Percentiles rank a stretch among this genome's conserved stretches.
phyloP scores from a whole-genome alignment of 495 filamentous ascomycete genomes.

The Trichoderma asperelloides region DNA sequence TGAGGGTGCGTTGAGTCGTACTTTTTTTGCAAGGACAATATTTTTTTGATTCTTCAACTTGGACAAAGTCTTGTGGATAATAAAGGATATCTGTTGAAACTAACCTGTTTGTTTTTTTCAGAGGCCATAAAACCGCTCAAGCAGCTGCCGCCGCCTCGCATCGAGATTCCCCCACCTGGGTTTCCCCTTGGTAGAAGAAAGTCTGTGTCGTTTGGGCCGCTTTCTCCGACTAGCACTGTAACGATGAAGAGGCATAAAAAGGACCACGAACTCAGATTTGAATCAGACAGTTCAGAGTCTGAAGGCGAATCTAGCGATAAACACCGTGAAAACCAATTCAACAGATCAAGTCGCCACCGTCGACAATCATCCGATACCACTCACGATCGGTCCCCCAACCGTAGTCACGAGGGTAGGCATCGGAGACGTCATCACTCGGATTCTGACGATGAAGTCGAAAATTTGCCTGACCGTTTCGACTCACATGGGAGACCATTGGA shows the following conservation, averaged over 20 bases:
- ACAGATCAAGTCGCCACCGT: slow-evolving; percentile 14
- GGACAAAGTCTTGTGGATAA: neutral
- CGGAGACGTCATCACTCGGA: slow-evolving; percentile 15
- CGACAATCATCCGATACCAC: slow-evolving; percentile 29
- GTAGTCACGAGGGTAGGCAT: slow-evolving; percentile 13
- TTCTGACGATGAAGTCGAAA: slow-evolving; percentile 30
- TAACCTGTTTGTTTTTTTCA: neutral
- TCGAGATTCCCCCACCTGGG: neutral
- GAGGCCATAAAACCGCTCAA: slow-evolving; percentile 12
- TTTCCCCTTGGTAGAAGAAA: slow-evolving; percentile 17
- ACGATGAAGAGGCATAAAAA: slow-evolving; percentile 30
- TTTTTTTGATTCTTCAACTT: neutral
- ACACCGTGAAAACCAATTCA: slow-evolving; percentile 5
- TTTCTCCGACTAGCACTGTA: slow-evolving; percentile 32
- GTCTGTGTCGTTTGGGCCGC: slow-evolving; percentile 34
- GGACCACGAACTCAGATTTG: slow-evolving; percentile 16
- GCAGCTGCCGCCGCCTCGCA: slow-evolving; percentile 9
- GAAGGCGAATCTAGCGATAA: slow-evolving; percentile 7
- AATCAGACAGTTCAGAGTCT: slow-evolving; percentile 6
- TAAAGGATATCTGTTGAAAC: neutral
- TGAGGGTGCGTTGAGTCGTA: slow-evolving; percentile 28
- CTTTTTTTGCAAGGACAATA: neutral
- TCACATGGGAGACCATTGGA: slow-evolving; percentile 43
- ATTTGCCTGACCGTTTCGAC: slow-evolving; percentile 60
- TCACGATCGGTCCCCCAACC: slow-evolving; percentile 18